These are phyloP conservation scores for Tylopilus felleus DNA, from an alignment of 768 basidiomycete species.

Conservation along the genomic window DNA sequence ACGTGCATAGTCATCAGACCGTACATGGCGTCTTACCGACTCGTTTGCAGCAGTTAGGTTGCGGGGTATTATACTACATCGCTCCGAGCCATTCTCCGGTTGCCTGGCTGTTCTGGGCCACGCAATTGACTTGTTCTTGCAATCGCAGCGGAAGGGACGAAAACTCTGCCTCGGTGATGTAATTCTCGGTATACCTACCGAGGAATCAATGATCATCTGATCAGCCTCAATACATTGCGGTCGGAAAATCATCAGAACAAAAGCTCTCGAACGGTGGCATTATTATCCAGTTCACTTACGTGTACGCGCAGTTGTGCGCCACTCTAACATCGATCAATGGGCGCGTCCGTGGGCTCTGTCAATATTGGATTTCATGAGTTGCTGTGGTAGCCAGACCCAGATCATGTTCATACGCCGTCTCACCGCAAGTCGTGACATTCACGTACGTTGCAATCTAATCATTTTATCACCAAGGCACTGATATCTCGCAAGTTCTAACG, in stretches of 20 bases:
- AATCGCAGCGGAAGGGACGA: slow-evolving; percentile 53
- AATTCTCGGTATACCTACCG: slow-evolving; percentile 63
- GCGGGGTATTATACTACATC: slow-evolving; percentile 46
- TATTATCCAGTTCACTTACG: too few species aligned
- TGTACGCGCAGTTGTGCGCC: too few species aligned
- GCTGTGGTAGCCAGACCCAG: neutral
- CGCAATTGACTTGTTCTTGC: slow-evolving; percentile 71
- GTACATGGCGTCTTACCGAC: slow-evolving; percentile 48
- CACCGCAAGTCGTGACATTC: neutral
- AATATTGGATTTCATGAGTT: neutral
- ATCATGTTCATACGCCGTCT: neutral
- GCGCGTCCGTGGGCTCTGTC: neutral
- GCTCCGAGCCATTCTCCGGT: slow-evolving; percentile 33
- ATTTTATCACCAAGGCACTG: neutral
- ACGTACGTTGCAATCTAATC: neutral
- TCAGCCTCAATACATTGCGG: too few species aligned
- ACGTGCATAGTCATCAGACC: neutral
- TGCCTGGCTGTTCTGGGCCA: slow-evolving; percentile 41
- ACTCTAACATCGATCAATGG: neutral
- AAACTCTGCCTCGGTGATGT: slow-evolving; percentile 66
- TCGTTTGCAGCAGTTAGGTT: slow-evolving; percentile 52
- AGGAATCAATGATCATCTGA: slow-evolving; percentile 11
- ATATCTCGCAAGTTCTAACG: neutral
- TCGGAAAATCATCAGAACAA: neutral
- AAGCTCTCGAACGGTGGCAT: too few species aligned